phyloP scores from a whole-genome alignment of 2,329 filamentous ascomycete species.

The Stromatinia cepivora region DNA sequence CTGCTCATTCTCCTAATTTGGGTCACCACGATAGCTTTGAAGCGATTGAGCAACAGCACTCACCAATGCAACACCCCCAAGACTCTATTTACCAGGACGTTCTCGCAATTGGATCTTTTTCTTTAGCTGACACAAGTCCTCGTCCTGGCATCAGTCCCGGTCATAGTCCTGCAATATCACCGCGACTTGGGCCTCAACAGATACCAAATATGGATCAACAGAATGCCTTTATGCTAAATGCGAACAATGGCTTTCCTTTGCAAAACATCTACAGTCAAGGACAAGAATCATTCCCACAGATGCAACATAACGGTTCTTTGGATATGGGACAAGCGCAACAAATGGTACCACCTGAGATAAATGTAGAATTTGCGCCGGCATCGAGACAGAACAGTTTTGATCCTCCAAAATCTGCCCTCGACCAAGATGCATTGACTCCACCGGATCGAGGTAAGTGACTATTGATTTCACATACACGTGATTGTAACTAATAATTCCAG shows the following conservation, averaged over 20 bases:
- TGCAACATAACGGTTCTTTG: constrained; percentile 48
- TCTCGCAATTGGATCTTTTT: constrained; percentile 76
- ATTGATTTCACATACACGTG: background rate
- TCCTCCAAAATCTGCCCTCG: constrained; percentile 60
- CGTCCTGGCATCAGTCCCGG: constrained; percentile 77
- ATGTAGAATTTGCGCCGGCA: constrained; percentile 85
- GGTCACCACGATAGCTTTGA: constrained; percentile 79
- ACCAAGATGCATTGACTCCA: constrained; percentile 79
- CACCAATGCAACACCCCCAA: constrained; percentile 74
- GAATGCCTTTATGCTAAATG: constrained; percentile 47
- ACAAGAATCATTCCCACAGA: constrained; percentile 50
- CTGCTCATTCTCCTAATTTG: constrained; percentile 79
- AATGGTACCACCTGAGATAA: constrained; percentile 92
- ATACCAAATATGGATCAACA: constrained; percentile 53
- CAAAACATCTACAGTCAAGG: constrained; percentile 52
- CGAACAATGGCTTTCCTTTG: constrained; percentile 50
- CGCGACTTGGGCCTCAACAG: constrained; percentile 58
- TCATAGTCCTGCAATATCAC: constrained; percentile 68
- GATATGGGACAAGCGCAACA: constrained; percentile 69
- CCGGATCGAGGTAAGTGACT: constrained; percentile 63
- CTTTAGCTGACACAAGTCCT: constrained; percentile 65
- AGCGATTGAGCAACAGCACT: constrained; percentile 66
- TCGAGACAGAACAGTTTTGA: constrained; percentile 67
- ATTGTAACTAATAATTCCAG: constrained; percentile 33
- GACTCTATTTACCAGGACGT: constrained; percentile 79